Evolutionary conservation across 2,329 filamentous ascomycete species (phyloP).

Genomic region (Orbilia blumenaviensis): DNA sequence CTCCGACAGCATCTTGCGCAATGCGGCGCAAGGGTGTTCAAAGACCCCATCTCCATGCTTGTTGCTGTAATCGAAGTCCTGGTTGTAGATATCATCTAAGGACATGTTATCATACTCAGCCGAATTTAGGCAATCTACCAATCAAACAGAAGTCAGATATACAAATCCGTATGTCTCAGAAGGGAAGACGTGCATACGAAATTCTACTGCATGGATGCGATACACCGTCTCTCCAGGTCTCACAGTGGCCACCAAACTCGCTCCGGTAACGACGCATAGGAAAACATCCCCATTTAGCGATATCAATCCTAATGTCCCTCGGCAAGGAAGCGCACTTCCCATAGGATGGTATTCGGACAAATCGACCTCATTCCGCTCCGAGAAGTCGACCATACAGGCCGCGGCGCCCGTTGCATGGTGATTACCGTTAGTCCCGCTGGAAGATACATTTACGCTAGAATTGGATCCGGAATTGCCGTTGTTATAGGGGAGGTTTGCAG

Average conservation of each 20-base stretch:
- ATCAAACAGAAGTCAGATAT: slow-evolving; percentile 16
- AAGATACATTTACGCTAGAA: slow-evolving; percentile 56
- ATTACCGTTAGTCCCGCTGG: slow-evolving; percentile 55
- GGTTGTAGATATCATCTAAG: slow-evolving; percentile 66
- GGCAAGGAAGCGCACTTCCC: slow-evolving; percentile 73
- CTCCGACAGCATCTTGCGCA: slow-evolving; percentile 91
- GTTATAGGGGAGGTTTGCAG: slow-evolving; percentile 55
- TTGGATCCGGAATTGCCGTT: slow-evolving; percentile 55
- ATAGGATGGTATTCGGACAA: slow-evolving; percentile 80
- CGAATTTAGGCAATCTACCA: slow-evolving; percentile 83
- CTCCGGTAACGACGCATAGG: slow-evolving; percentile 84
- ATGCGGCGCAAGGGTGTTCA: slow-evolving; percentile 87
- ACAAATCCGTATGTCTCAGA: slow-evolving; percentile 16
- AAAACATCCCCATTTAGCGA: slow-evolving; percentile 86
- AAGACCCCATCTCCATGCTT: slow-evolving; percentile 74
- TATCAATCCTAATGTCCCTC: slow-evolving; percentile 88
- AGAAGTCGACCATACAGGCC: slow-evolving; percentile 89
- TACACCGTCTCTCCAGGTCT: slow-evolving; percentile 89
- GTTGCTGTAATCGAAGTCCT: slow-evolving; percentile 65
- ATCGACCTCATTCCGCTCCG: slow-evolving; percentile 71
- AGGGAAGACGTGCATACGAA: slow-evolving; percentile 65
- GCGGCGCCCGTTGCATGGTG: slow-evolving; percentile 60
- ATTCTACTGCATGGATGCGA: slow-evolving; percentile 85
- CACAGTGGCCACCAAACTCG: slow-evolving; percentile 79
- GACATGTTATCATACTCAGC: slow-evolving; percentile 81